Percentiles rank a stretch among this genome's conserved stretches.
Conservation (phyloP, 179 eudicot genomes). For the Silene coronaria region DNA sequence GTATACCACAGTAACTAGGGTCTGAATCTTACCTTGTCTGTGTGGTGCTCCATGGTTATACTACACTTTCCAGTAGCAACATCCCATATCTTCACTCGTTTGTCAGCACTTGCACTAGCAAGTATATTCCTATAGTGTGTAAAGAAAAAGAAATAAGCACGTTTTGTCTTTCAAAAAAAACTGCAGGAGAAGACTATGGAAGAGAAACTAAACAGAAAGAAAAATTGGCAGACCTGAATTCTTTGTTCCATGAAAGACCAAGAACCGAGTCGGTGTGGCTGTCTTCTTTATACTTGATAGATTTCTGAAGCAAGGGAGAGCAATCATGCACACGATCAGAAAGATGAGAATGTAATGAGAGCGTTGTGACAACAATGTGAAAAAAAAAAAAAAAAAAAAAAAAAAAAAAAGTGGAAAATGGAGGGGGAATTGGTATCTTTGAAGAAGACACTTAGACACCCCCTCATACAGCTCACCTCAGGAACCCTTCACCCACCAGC, state of each 20-base stretch:
- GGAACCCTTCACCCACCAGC: too few relatives aligned
- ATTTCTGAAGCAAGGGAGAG: slow-evolving; percentile 39
- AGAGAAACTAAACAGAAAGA: background rate
- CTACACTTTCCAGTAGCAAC: slow-evolving; percentile 70
- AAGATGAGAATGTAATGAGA: background rate
- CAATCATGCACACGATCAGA: slow-evolving; percentile 7
- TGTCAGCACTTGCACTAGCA: slow-evolving; percentile 97
- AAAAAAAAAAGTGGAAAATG: too few relatives aligned
- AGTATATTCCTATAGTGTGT: slow-evolving; percentile 60
- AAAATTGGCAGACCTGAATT: slow-evolving; percentile 48
- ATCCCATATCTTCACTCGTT: slow-evolving; percentile 90
- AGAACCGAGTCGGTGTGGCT: slow-evolving; percentile 91
- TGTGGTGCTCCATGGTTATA: slow-evolving; percentile 77
- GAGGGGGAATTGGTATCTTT: background rate
- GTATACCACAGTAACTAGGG: slow-evolving; percentile 9
- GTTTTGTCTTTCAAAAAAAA: background rate
- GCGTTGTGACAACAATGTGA: background rate
- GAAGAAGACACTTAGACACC: background rate
- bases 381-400: too few relatives aligned
- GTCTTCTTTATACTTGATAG: slow-evolving; percentile 66
- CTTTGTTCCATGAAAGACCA: slow-evolving; percentile 96
- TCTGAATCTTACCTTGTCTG: slow-evolving; percentile 65
- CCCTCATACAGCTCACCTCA: background rate
- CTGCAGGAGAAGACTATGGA: background rate
- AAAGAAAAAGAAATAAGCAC: background rate